Evolutionary conservation across 805 yeast species (phyloP).

Genomic region (Candida andamanensis): DNA sequence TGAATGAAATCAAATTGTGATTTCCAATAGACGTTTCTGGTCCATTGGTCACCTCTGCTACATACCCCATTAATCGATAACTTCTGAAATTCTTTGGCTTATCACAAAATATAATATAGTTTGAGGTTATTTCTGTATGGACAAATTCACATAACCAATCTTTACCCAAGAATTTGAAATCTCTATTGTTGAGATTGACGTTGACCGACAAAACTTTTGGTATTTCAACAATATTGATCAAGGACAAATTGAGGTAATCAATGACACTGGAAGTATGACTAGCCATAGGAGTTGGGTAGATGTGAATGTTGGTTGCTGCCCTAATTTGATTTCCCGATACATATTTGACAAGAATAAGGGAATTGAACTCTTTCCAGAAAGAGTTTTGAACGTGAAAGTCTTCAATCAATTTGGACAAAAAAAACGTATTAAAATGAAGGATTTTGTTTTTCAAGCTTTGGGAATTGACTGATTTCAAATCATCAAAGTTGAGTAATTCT

Average conservation of each 20-base stretch:
- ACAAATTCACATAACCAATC: conserved; percentile 10
- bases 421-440: conserved; percentile 54
- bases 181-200: conserved; percentile 49
- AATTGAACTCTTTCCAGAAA: conserved; percentile 7
- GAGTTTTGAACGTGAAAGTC: conserved; percentile 37
- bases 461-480: conserved; percentile 40
- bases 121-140: conserved; percentile 2
- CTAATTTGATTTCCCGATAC: conserved; percentile 27
- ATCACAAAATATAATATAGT: conserved; percentile 5
- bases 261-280: conserved; percentile 1
- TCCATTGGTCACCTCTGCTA: conserved; percentile 58
- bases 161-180: conserved; percentile 26
- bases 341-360: conserved; percentile 7
- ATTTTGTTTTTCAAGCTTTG: conserved; percentile 40
- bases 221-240: conserved; percentile 6
- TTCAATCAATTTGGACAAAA: conserved; percentile 45
- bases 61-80: conserved; percentile 64
- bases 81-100: conserved; percentile 24
- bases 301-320: conserved; percentile 3
- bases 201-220: conserved; percentile 67
- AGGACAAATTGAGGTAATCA: conserved; percentile 8
- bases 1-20: conserved; percentile 58
- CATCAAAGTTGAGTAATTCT: conserved; percentile 51
- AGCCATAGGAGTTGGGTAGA: conserved; percentile 3
- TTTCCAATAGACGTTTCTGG: conserved; percentile 31